Evolutionary conservation across 495 filamentous ascomycete genomes (phyloP), one percentile per base, ranked within the genome.

Genomic region (Patellaria atrata): DNA sequence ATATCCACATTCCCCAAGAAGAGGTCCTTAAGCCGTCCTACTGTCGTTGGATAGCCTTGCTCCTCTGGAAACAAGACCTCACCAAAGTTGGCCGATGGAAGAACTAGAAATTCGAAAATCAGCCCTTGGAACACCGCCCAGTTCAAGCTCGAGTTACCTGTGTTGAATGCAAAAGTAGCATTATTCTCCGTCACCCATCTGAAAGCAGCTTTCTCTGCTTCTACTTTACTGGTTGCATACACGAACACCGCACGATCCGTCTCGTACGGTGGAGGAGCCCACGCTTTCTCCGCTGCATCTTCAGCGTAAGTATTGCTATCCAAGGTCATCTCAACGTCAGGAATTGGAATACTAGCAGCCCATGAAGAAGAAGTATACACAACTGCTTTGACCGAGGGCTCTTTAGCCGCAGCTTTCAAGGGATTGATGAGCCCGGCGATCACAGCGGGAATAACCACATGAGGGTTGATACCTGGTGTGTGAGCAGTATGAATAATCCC

Each of bases 181-280:
- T 64, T 56, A 8, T 70, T 30, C 28, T 67, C 57, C 15, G 63
- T 51, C 2, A 65, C 40, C 40, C 70, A 76, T 32, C 60, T 53
- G 68, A 66, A 75, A 2, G 67, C 42, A 3, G 56, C 53, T 22
- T 52, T 59, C 50, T 78, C 73, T 0, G 58, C 63, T 21, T 62
- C 57, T 1, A 59, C 63, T 43, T 79, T 77, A 39, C 63, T 65
- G 0, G 68, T 68, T 0, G 48, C 45, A 39, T 79, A 73, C 2
- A 71, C 60, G 18, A 48, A 28, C 26, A 38, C 14, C 22, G 12
- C 5, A 7, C 19, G 13, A n/a, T 8, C 15, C 11, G 33, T 30
- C 19, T 40, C 29, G 17, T 44, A 44, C 1, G 41, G 41, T 22
- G 38, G 38, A 38, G 9, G 34, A 22, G 35, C 25, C 30, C 41